A percentile compares a stretch with the other conserved stretches of the same genome.
phyloP scores from a whole-genome alignment of 805 yeast species.

The Yarrowia phangngaensis region DNA sequence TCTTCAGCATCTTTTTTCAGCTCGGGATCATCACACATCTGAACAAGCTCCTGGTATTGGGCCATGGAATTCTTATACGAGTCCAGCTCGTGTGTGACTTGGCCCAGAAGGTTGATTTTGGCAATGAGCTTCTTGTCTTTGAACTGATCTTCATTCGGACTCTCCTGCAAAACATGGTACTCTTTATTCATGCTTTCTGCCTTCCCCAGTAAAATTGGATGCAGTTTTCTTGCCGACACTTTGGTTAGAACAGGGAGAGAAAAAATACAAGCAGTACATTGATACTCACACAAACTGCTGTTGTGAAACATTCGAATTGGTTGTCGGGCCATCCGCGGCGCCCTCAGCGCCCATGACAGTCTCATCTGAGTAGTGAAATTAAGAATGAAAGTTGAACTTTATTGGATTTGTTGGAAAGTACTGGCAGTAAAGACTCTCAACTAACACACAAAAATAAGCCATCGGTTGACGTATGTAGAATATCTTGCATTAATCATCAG shows the following conservation, averaged over 20 bases:
- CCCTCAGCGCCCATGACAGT: conserved; percentile 9
- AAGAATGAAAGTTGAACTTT: too few relatives aligned
- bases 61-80: conserved; percentile 38
- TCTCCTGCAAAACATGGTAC: conserved; percentile 41
- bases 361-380: conserved; percentile 6
- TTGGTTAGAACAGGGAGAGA: background rate
- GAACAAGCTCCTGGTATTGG: conserved; percentile 44
- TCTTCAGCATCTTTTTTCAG: conserved; percentile 56
- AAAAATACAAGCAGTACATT: background rate
- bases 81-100: conserved; percentile 36
- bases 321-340: conserved; percentile 2
- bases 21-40: conserved; percentile 47
- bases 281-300: conserved; percentile 1
- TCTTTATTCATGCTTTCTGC: conserved; percentile 47
- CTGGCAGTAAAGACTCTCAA: too few relatives aligned
- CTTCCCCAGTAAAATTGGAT: conserved; percentile 50
- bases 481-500: too few relatives aligned
- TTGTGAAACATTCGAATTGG: conserved; percentile 10
- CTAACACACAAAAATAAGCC: too few relatives aligned
- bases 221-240: conserved; percentile 37
- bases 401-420: too few relatives aligned
- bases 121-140: conserved; percentile 45
- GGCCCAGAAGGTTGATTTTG: conserved; percentile 51
- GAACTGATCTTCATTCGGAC: conserved; percentile 43
- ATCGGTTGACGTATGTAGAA: too few relatives aligned